Evolutionary conservation across 106 monocot genomes (phyloP), one percentile per base, ranked within the genome.

Genomic region (Iris macrosiphon): DNA sequence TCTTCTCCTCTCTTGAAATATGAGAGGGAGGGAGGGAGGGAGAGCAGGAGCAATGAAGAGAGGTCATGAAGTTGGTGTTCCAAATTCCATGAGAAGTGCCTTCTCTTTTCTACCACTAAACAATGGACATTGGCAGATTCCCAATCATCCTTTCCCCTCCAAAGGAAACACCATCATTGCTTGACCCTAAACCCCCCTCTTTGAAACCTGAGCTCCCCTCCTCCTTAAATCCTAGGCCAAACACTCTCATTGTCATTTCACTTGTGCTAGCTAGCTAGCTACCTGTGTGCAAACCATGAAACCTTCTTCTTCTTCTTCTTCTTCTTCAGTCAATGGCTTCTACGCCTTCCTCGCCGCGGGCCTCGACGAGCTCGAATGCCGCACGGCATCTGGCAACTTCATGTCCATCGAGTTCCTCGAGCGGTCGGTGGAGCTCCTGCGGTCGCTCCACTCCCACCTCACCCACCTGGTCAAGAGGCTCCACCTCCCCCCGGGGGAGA

Each of bases 121-220:
- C 43, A 75, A 67, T 57, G 66, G 44, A 52, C 67, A 18, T 67
- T 57, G 64, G 61, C 74, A 75, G 75, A 79, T 70, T 83, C 72
- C 75, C 67, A 88, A 83, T 89, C 83, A 83, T 71, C 73, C 70
- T 77, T 84, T 70, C 63, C 76, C 84, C 80, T 73, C 62, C 37
- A 43, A 55, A 80, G 80, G 80, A 84, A 74, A 89, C 89, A 89
- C 60, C 89, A 89, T 89, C 89, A 89, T 89, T 89, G 69, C 70
- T 49, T 52, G n/a, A n/a, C n/a, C 24, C 63, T 74, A 68, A 64
- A 31, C 59, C 70, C 76, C 46, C 12, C 21, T 10, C 33, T 68
- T 72, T 21, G 72, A 50, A 59, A 73, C 45, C 72, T 50, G 77
- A 33, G 71, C 65, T 61, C 31, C 21, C 53, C 54, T n/a, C 7